Percentiles rank a stretch among this genome's conserved stretches.
Conservation (phyloP, 139 green algal genomes). For the Eudorina sp. region DNA sequence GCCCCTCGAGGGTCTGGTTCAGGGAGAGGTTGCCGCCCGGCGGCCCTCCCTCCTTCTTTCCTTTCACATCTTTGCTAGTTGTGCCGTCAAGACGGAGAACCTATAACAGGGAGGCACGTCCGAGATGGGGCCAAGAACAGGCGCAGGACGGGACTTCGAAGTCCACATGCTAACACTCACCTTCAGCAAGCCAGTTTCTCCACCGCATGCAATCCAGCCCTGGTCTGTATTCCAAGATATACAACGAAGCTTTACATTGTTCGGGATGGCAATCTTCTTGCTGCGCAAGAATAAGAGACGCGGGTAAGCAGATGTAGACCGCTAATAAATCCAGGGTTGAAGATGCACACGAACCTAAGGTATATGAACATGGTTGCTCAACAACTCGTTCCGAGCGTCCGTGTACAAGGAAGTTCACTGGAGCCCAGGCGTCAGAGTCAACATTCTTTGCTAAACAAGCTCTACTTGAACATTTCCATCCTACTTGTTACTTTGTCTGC, state of each 20-base stretch:
- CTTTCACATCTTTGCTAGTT: slow-evolving; percentile 56
- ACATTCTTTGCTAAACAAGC: too few species aligned
- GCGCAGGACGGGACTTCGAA: slow-evolving; percentile 36
- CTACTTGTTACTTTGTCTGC: too few species aligned
- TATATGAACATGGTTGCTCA: slow-evolving; percentile 68
- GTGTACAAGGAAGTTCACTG: background rate
- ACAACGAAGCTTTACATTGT: slow-evolving; percentile 75
- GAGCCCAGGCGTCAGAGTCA: slow-evolving; percentile 8
- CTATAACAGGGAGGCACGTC: slow-evolving; percentile 24
- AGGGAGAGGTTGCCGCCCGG: slow-evolving; percentile 70
- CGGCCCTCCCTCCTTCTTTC: slow-evolving; percentile 39
- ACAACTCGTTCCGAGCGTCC: background rate
- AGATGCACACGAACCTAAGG: slow-evolving; percentile 29
- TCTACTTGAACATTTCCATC: too few species aligned
- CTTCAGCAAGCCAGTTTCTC: slow-evolving; percentile 87
- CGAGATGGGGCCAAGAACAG: background rate
- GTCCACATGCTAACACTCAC: slow-evolving; percentile 56
- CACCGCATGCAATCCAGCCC: slow-evolving; percentile 86
- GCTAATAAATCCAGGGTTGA: background rate
- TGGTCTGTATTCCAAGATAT: slow-evolving; percentile 82
- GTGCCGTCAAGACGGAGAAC: slow-evolving; percentile 69
- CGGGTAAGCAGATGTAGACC: background rate
- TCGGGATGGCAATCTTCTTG: slow-evolving; percentile 93
- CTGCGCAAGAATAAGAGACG: slow-evolving; percentile 52
- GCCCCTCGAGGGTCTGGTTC: slow-evolving; percentile 88